Evolutionary conservation across 371 early-diverging fungal genomes (phyloP), one percentile per base, ranked within the genome.

Genomic region (Syncephalis fuscata): DNA sequence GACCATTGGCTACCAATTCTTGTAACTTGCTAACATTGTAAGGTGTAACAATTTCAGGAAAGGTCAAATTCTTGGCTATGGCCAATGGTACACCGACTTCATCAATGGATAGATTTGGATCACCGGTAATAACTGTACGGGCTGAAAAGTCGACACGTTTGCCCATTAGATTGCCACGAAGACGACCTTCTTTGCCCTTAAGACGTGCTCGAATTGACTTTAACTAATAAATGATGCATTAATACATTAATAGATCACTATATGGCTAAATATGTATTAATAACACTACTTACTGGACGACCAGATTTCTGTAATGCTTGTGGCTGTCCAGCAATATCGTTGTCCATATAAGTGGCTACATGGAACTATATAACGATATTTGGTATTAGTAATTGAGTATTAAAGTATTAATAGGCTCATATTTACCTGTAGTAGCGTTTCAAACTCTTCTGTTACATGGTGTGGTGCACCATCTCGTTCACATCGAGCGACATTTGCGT

Each of bases 61-160:
- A 98, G 0, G 99, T 99, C 63, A 98, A 76, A 53, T 92, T 97
- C 47, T 88, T 82, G 1, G 99, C 99, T 64, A 99, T 95, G 58
- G 83, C 82, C 46, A 88, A 78, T 11, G 99, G 99, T 3, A 99
- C 99, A 48, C 99, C 99, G 43, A 99, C 98, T 70, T 99, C 88
- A 63, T 97, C 96, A 44, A 98, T 75, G 20, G 83, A 81, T 49
- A 99, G 70, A 64, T 97, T 98, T 38, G 99, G 96, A 65, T 99
- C 99, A 50, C 98, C 97, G 2, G 99, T 96, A 65, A 99, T 99
- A 49, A 99, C 99, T 3, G 98, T 96, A 63, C 99, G 86, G 5
- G 99, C 99, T 41, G 94, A 93, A 65, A 99, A 99, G 67, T 99
- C 99, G 0, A 99, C 99, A 70, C 99, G 89, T 66, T 99, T 99